phyloP scores from a whole-genome alignment of 2,329 filamentous ascomycete genomes.

The Fusarium newnesense region DNA sequence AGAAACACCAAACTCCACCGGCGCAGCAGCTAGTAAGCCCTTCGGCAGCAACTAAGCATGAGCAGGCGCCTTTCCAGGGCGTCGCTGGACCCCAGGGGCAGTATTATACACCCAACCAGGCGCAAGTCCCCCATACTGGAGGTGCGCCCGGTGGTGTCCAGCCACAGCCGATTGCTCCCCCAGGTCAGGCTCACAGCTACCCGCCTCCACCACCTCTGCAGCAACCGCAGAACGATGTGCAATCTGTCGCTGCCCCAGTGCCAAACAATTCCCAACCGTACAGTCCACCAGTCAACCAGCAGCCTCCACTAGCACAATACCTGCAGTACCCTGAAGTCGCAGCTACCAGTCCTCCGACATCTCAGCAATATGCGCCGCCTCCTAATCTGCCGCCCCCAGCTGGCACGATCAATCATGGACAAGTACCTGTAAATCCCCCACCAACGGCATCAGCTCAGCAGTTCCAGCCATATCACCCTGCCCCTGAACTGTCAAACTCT shows the following conservation, averaged over 20 bases:
- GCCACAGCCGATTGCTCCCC: background rate
- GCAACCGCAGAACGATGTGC: background rate
- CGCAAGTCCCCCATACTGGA: background rate
- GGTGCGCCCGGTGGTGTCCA: background rate
- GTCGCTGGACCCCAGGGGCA: background rate
- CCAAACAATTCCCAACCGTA: background rate
- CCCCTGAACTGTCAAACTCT: background rate
- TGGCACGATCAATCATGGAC: background rate
- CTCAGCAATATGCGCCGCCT: background rate
- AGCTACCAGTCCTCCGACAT: rapidly evolving
- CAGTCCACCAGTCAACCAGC: background rate
- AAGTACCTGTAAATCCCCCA: background rate
- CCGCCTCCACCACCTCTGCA: background rate
- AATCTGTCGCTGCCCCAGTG: background rate
- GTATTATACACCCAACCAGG: background rate
- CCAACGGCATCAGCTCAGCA: background rate
- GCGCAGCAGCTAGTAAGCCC: background rate
- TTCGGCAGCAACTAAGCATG: background rate
- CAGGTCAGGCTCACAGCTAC: background rate
- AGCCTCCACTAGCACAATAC: background rate
- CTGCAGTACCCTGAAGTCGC: background rate
- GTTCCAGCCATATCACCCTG: background rate
- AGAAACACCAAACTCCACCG: background rate
- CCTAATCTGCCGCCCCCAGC: background rate
- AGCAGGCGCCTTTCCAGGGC: background rate